Percentiles rank a stretch among this genome's conserved stretches.
Conservation (phyloP, 768 basidiomycete species). For the Infundibulicybe gibba region DNA sequence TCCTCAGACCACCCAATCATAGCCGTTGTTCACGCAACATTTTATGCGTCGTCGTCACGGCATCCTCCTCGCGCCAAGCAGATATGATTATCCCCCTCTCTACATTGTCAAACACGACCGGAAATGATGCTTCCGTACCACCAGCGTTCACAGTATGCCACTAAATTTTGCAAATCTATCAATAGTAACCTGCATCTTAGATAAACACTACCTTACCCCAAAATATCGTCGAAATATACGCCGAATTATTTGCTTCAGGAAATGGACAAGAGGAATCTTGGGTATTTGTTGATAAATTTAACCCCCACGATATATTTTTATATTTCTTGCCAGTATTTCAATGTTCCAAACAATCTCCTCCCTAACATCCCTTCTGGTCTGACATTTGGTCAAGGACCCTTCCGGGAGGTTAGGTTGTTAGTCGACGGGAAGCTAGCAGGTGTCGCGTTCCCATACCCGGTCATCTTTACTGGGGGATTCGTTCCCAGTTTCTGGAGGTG, state of each 20-base stretch:
- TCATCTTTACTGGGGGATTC: slow-evolving; percentile 76
- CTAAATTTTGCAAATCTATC: background rate
- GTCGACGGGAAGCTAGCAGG: slow-evolving; percentile 46
- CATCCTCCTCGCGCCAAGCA: slow-evolving; percentile 55
- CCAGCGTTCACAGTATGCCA: slow-evolving; percentile 60
- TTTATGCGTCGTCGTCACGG: slow-evolving; percentile 54
- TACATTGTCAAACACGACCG: slow-evolving; percentile 57
- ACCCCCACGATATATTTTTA: background rate
- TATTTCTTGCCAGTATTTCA: slow-evolving; percentile 51
- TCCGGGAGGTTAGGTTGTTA: slow-evolving; percentile 45
- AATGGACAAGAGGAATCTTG: slow-evolving; percentile 69
- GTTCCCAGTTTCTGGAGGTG: slow-evolving; percentile 69
- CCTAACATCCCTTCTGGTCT: slow-evolving; percentile 44
- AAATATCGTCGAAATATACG: slow-evolving; percentile 64
- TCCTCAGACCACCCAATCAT: background rate
- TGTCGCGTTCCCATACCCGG: slow-evolving; percentile 47
- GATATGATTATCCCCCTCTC: slow-evolving; percentile 70
- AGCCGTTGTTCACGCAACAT: slow-evolving; percentile 73
- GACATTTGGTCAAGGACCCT: slow-evolving; percentile 41
- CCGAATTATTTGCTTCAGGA: slow-evolving; percentile 68
- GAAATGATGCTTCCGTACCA: slow-evolving; percentile 74
- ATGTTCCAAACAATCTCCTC: slow-evolving; percentile 59
- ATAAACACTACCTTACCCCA: slow-evolving; percentile 65
- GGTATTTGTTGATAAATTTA: slow-evolving; percentile 33
- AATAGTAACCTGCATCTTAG: slow-evolving; percentile 27